Base-by-base conservation (phyloP, 495 filamentous ascomycete species). In the Evansstolkia leycettana region DNA sequence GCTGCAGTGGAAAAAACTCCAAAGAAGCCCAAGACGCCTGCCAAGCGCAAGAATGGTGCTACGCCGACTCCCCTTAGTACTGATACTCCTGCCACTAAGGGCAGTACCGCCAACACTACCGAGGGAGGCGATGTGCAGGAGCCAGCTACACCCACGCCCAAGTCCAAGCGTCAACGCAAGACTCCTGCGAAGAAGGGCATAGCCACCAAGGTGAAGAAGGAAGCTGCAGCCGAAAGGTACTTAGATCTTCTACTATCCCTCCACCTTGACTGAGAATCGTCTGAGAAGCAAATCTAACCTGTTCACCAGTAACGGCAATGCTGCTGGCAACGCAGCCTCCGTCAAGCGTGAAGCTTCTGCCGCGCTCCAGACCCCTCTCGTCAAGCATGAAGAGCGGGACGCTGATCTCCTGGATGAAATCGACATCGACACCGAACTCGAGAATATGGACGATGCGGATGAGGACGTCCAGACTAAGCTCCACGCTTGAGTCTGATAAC, bases 161-260 rank as follows among this genome's bases (percentile, higher is more conserved):
- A 44, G 27, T 18, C 40, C 1, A 53, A 54, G 42, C 50, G 48
- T 7, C 41, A 45, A 37, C 34, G 43, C 13, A 48, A 50, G 33
- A 26, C 38, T 11, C 40, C 37, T 6, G 13, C 36, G 5, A 43
- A 42, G 29, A 44, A 44, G 33, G 29, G 18, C 15, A 10, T 28
- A 13, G 18, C 40, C 3, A n/a, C n/a, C n/a, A n/a, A n/a, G n/a
- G 16, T 12, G 2, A 44, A 39, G 33, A 24, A 19, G 3, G 39
- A 41, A 16, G 29, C 16, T 25, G 31, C 31, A 4, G 31, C 31
- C 6, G 33, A 24, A 12, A 28, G 32, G 42, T 43, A 45, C 10
- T 14, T 35, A 10, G 9, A 7, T 26, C 15, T 12, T 25, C 28
- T 29, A 6, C 14, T 29, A n/a, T 15, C 28, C 14, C 3, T 5